Base-by-base conservation (phyloP, 805 yeast species). In the Pichia exigua region DNA sequence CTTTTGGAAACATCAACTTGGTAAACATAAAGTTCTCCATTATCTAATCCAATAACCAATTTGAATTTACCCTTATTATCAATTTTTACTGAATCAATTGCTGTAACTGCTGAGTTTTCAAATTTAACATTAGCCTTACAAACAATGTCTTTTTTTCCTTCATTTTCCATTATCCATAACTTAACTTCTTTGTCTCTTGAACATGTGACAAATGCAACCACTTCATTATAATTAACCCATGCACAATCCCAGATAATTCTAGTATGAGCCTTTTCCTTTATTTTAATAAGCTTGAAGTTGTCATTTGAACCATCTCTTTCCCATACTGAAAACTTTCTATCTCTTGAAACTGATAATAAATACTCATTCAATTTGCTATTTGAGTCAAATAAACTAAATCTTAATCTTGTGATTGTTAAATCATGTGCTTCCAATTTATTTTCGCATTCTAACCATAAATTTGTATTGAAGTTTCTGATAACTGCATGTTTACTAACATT, bases 181-280 rank as follows among this genome's bases (percentile, higher is more conserved):
- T 87, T 87, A 48, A 91, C 66, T 9, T 77, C 73, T 63, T 81
- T 87, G 65, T 94, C 99, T 65, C 99, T 79, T 1, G 96, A 84
- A 0, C 82, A 92, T 0, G 97, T 91, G n/a, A 87, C 62, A 61
- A 92, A 91, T n/a, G 65, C 64, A 13, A 59, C 57, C 3, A 51
- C 39, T n/a, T 58, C 75, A 3, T 61, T 70, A n/a, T 61, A 54
- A 5, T 90, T 88, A 0, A 83, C 71, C 96, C 97, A 94, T 40
- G 86, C 78, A 64, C 92, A 83, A 69, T 94, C 98, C 99, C 99
- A 95, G 43, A 94, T 80, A 60, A 94, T 92, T 67, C 97, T 80
- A 2, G 85, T 67, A 63, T 95, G 99, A 0, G 97, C 97, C 64
- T 85, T 88, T 38, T 79, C 79, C 68, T 64, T 59, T 12, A 65